Base-by-base conservation (phyloP, 139 green algal genomes). In the Volvox africanus region DNA sequence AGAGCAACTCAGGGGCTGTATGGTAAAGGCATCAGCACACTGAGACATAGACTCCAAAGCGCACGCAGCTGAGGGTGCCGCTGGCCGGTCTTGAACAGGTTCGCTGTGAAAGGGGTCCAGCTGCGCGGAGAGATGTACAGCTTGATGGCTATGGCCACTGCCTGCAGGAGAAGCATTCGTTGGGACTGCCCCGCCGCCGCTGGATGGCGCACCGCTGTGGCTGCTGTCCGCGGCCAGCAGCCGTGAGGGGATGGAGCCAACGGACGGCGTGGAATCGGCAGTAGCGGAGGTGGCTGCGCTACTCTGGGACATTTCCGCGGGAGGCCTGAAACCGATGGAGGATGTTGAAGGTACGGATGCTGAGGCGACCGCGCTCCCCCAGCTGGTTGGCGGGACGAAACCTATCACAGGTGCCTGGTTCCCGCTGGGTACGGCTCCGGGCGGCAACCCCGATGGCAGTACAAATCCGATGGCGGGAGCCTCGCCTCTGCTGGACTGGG, bases 321-420 rank as follows among this genome's bases (percentile, higher is more conserved):
- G 61, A 30, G 62, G 82, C 30, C 50, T 65, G 32, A 88, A 88
- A 65, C 82, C 62, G 62, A 78, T 22, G 16, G 16, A 78, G 24
- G 5, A 55, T 55, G 44, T 55, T 55, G 44, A 55, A 9, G 44
- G 44, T 55, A 55, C 44, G 44, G 5, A 9, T 5, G 44, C 5
- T 55, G 44, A 55, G 44, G 44, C 44, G 5, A 55, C 44, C 44
- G 44, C 44, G 44, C 9, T 55, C 44, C 44, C 44, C 44, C 44
- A 55, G 44, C 44, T 9, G 0, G 68, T 26, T 28, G 84, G 84
- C 36, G 84, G 84, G 67, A 73, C 44, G 84, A 89, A 89, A 69
- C 84, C 84, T 26, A 87, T n/a, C 80, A 61, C 55, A n/a, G 50
- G 32, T 17, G 18, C 80, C 18, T 86, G 71, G 71, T 32, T 79